These are phyloP conservation scores for Linum lewisii DNA, from an alignment of 345 rosid species.

Conservation along the genomic window DNA sequence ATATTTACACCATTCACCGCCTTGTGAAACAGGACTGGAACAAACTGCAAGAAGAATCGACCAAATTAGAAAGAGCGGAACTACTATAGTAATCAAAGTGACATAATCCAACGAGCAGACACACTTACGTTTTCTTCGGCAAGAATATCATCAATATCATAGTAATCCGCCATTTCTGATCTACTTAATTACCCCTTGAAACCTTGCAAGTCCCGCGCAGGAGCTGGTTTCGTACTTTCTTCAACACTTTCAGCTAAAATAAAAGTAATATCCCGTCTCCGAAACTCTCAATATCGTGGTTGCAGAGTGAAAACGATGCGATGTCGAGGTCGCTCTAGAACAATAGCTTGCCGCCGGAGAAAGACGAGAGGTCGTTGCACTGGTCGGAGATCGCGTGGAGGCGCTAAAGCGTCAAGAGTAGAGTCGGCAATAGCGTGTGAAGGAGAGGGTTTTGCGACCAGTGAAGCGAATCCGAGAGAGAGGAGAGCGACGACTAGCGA, in stretches of 20 bases:
- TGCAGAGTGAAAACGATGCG: conserved; percentile 49
- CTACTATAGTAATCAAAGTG: background rate
- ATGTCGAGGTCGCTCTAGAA: conserved; percentile 90
- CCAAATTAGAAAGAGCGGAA: background rate
- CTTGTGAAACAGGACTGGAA: no score
- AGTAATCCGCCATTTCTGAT: conserved; percentile 44
- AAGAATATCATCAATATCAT: conserved; percentile 64
- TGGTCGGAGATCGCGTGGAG: conserved; percentile 55
- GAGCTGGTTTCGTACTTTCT: no score
- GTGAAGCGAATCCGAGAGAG: conserved; percentile 55
- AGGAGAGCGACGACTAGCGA: conserved; percentile 38
- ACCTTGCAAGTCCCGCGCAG: no score
- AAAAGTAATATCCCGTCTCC: no score
- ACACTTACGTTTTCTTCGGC: conserved; percentile 56
- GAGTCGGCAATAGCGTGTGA: conserved; percentile 56
- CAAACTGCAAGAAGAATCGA: conserved; percentile 31
- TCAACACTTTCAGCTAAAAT: no score
- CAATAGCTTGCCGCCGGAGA: conserved; percentile 65
- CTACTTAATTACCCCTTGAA: no score
- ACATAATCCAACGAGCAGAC: background rate
- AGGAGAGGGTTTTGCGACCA: conserved; percentile 69
- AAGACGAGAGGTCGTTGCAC: conserved; percentile 25
- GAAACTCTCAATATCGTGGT: conserved; percentile 62
- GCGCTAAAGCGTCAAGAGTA: conserved; percentile 68
- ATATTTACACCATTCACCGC: no score